Base-by-base conservation (phyloP, 1,284 basidiomycete genomes). In the Rhodotorula glutinis region DNA sequence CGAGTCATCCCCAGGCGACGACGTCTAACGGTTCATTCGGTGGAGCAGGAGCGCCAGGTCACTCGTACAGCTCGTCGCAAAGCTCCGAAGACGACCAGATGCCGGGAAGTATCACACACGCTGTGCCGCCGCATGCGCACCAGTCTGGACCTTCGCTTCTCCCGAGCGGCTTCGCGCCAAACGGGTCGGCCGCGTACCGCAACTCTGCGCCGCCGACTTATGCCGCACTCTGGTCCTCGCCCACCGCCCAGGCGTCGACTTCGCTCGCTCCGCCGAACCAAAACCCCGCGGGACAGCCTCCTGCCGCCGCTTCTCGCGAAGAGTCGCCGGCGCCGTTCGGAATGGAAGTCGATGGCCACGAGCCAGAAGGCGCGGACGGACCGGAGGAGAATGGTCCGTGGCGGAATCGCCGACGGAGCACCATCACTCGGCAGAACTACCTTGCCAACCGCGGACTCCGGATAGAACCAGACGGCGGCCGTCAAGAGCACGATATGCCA, bases 351-450 rank as follows among this genome's bases (percentile, higher is more conserved):
- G 49, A 51, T 25, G 57, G 23, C 23, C 16, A 13, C n/a, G 59
- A 27, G 9, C 47, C 11, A 5, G 40, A 29, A 14, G 33, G 7
- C 11, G 33, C 33, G 33, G 52, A 21, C 11, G 53, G n/a, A 16
- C 33, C 19, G 17, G 56, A 23, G 8, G 38, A 19, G 30, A 17
- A 9, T 19, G n/a, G 17, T 1, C 47, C 23, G 19, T 21, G 27
- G 52, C 16, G 41, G 23, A n/a, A 47, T 33, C 19, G 57, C 2
- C 46, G 66, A 2, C 27, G 62, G 21, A 63, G 40, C 3, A 68
- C 66, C 23, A 63, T 68, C n/a, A 68, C 66, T 44, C 60, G 62
- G 30, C 47, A 41, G 7, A 68, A 64, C 52, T 68, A 64, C 44
- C 60, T 60, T 25, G 44, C 56, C n/a, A 9, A 11, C 16, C 5